Evolutionary conservation across 148 eudicot species (phyloP), one percentile per base, ranked within the genome.

Genomic region (Fagopyrum tataricum): DNA sequence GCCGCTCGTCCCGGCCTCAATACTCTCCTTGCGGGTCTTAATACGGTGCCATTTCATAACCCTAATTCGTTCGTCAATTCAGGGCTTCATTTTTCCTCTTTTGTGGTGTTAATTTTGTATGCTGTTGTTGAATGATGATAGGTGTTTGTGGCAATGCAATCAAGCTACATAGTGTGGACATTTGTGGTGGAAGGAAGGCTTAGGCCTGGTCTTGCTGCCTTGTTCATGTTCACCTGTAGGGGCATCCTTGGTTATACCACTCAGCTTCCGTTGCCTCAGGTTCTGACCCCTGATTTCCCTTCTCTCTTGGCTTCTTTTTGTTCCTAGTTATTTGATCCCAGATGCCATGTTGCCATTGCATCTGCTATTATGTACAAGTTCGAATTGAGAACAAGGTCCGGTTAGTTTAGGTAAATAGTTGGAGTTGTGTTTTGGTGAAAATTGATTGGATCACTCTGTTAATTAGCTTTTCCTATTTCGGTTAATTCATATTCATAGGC

Each of bases 201-300:
- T 5, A 85, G 99, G 72, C 94, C 99, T 4, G 92, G 97, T 0
- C 86, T 95, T 39, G 84, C 99, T 20, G 90, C 99, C 1, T 67
- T 92, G 75, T 90, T 88, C 80, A 88, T 89, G 87, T 95, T 95
- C 84, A 90, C 99, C 23, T 92, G 83, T 67, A 82, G 99, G 77
- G 99, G 99, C 47, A 88, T 95, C 78, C 92, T 95, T 68, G 99
- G 99, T 18, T 95, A 95, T 72, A 78, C 91, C 6, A 95, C 99
- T 62, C 97, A 95, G 84, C 96, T 95, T 42, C 99, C 99, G 15
- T 69, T 95, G 78, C 99, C 99, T 69, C 73, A 90, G 99, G 99
- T 89, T 14, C 39, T 12, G 7, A 55, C 24, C 37, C 41, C 4
- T 61, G 11, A 4, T 43, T 44, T 5, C 47, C 11, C 11, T 44